Base-by-base conservation (phyloP, 805 yeast species). In the Cyberlindnera xylosilytica region DNA sequence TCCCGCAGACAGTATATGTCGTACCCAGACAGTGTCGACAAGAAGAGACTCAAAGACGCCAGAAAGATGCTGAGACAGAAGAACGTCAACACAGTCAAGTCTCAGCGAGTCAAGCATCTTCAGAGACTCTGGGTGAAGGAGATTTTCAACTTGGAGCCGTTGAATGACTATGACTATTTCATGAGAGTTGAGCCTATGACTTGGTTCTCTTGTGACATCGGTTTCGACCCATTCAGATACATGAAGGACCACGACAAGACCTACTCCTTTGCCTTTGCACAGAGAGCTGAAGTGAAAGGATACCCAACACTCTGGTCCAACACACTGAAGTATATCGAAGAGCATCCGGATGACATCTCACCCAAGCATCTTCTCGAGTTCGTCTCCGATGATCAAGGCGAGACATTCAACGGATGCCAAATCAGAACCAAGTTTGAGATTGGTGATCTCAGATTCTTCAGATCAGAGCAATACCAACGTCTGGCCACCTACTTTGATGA, bases 371-470 rank as follows among this genome's bases (percentile, higher is more conserved):
- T 85, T 51, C 63, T 86, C 68, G 78, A 77, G 36, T 88, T 85
- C 70, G 65, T 89, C 32, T 79, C 88, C 18, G 79, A 80, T 54
- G 87, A 85, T 63, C 64, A 68, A 36, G 87, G 91, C 47, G 73
- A 74, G 46, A 68, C 79, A 13, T 89, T 85, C 66, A 88, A 89
- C 60, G 74, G 81, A 44, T 88, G 97, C 61, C 96, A 88, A 63
- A 85, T 86, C 72, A 86, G 95, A 90, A 77, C 90, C 33, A 83
- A 81, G 66, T 86, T 89, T 59, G 96, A 88, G 63, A 76, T 88
- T 50, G 96, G 83, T 11, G 73, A 74, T 45, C 72, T 89, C 65
- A 74, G 79, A 41, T 79, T 88, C 57, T 88, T 87, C 79, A 69
- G 90, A 56, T 67, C 79, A 20, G 77, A 81, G 39, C 83, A 82